A percentile compares a stretch with the other conserved stretches of the same genome.
Conservation (phyloP, 305 asterid genomes). For the Salvia sclarea region DNA sequence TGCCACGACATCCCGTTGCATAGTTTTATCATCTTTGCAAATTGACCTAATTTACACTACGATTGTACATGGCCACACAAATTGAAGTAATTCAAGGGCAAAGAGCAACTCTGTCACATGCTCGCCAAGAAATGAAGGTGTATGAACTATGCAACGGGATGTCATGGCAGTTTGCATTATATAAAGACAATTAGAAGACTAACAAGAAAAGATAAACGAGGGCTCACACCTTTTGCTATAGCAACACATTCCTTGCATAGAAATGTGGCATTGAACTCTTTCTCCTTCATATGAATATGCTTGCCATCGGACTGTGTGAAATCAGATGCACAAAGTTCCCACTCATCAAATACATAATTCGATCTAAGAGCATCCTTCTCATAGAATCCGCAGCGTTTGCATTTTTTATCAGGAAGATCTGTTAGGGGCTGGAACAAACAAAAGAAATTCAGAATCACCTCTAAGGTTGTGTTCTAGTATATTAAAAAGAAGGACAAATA, state of each 20-base stretch:
- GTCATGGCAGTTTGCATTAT: not conserved
- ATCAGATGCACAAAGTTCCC: conserved; percentile 91
- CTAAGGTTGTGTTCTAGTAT: not conserved
- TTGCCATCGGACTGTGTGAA: conserved; percentile 63
- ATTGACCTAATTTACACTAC: not conserved
- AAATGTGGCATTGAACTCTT: conserved; percentile 75
- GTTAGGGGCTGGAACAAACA: conserved; percentile 68
- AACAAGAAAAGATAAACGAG: conserved; percentile 10
- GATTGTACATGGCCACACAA: not conserved
- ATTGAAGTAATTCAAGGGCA: not conserved
- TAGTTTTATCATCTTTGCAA: no score
- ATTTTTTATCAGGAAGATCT: conserved; percentile 53
- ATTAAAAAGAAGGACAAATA: not conserved
- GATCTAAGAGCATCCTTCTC: conserved; percentile 63
- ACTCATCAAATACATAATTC: conserved; percentile 69
- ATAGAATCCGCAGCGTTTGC: conserved; percentile 89
- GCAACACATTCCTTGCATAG: conserved; percentile 63
- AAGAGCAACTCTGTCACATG: not conserved
- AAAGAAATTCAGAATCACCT: conserved; percentile 21
- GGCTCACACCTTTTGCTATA: conserved; percentile 49
- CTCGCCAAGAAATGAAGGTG: not conserved
- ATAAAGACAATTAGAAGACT: conserved; percentile 1
- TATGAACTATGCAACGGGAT: not conserved
- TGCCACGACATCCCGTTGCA: no score
- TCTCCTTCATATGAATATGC: conserved; percentile 52